Percentiles rank a stretch among this genome's conserved stretches.
Evolutionary conservation across 805 yeast species (phyloP).

Genomic region (Saturnispora kantuleensis): DNA sequence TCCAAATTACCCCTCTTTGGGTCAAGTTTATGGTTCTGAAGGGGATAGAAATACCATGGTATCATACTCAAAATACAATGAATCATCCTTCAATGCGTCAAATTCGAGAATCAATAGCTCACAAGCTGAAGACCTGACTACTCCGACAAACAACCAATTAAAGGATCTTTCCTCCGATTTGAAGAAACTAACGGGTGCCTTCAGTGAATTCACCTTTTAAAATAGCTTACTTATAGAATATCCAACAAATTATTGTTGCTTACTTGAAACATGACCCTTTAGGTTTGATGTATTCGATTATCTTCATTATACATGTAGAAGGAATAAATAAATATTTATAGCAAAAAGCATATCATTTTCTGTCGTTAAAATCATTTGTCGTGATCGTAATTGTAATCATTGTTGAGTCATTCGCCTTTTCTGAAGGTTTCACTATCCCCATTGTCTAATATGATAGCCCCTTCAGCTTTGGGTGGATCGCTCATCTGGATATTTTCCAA

Average conservation of each 20-base stretch:
- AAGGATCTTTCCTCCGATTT: constrained; percentile 21
- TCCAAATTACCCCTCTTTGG: background rate
- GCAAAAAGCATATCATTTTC: background rate
- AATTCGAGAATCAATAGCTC: constrained; percentile 5
- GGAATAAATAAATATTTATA: background rate
- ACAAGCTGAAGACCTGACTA: background rate
- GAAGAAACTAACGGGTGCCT: constrained; percentile 30
- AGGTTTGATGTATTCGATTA: no score
- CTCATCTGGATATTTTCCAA: constrained; percentile 12
- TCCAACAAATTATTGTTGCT: background rate
- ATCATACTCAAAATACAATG: constrained; percentile 6
- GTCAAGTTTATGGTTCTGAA: constrained; percentile 7
- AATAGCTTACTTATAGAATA: background rate
- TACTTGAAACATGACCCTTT: background rate
- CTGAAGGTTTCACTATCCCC: constrained; percentile 37
- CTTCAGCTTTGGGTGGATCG: constrained; percentile 16
- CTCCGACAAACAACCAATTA: constrained; percentile 7
- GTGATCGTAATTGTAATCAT: constrained; percentile 2
- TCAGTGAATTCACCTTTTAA: constrained; percentile 19
- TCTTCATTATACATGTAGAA: no score
- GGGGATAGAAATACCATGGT: constrained; percentile 7
- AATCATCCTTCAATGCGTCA: background rate
- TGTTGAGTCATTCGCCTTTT: constrained; percentile 17
- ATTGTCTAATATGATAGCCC: constrained; percentile 27
- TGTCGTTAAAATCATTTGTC: background rate